Conservation (phyloP, 176 grass and related monocot species). For the Stipa capillata region DNA sequence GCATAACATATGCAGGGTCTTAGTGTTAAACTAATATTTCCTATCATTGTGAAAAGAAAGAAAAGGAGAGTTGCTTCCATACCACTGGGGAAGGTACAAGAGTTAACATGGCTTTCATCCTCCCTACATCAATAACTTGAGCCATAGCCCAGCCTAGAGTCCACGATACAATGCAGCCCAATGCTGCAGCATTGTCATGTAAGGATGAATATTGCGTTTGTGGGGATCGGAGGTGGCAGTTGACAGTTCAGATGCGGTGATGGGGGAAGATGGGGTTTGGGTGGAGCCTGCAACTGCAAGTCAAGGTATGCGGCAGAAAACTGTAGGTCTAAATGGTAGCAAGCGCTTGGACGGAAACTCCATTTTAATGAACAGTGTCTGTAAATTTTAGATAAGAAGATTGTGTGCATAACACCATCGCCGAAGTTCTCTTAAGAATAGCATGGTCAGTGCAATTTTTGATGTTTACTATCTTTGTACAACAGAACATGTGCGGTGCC, state of each 20-base stretch:
- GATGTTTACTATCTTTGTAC: neutral
- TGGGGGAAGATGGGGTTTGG: neutral
- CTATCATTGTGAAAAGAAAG: neutral
- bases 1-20: no score
- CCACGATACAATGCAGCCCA: neutral
- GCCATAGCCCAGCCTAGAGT: neutral
- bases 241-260: neutral
- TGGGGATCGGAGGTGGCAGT: no score
- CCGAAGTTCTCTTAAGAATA: neutral
- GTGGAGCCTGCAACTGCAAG: no score
- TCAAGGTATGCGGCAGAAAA: no score
- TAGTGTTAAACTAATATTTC: no score
- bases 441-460: neutral
- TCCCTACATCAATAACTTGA: neutral
- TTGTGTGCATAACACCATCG: neutral
- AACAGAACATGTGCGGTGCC: conserved; percentile 17
- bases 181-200: neutral
- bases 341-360: no score
- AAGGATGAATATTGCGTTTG: no score
- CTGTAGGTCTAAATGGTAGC: no score
- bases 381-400: neutral
- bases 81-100: neutral
- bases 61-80: neutral
- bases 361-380: neutral
- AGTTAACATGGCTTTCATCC: neutral